phyloP scores from a whole-genome alignment of 2,329 filamentous ascomycete genomes.

The Neopestalotiopsis sp. region DNA sequence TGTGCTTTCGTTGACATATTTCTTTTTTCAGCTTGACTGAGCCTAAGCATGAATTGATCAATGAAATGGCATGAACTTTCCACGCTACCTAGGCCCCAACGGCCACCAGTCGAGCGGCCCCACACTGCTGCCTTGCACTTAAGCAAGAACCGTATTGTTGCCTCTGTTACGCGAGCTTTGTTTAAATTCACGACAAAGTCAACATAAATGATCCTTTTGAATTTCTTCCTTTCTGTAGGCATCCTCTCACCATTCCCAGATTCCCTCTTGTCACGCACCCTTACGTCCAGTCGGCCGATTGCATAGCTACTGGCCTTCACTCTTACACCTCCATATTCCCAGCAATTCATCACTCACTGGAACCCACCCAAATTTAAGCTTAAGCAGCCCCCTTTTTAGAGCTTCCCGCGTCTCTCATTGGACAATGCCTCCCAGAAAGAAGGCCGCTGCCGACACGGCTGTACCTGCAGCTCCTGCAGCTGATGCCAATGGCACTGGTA shows the following conservation, averaged over 20 bases:
- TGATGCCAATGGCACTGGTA: not conserved
- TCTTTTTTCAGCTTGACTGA: not conserved
- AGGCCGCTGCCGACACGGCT: not conserved
- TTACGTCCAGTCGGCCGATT: not conserved
- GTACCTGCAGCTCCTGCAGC: not conserved
- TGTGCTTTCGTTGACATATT: not conserved
- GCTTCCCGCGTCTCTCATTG: conserved; percentile 5
- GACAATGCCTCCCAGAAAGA: conserved; percentile 18
- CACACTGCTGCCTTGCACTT: conserved; percentile 17
- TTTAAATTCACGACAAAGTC: conserved; percentile 15
- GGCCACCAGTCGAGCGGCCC: not conserved
- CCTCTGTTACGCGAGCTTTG: conserved; percentile 16
- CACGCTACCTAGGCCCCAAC: not conserved
- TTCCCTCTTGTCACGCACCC: not conserved
- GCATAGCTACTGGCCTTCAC: not conserved
- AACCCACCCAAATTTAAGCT: conserved; percentile 1
- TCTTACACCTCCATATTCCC: not conserved
- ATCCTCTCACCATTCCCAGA: not conserved
- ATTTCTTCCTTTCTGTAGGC: not conserved
- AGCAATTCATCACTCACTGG: not conserved
- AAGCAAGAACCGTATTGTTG: conserved; percentile 9
- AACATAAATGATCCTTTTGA: conserved; percentile 10
- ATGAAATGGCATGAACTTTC: not conserved
- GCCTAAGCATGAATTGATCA: not conserved
- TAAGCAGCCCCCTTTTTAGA: conserved; percentile 1